Base-by-base conservation (phyloP, 352 stramenopile species). In the Blastocystis sp. region DNA sequence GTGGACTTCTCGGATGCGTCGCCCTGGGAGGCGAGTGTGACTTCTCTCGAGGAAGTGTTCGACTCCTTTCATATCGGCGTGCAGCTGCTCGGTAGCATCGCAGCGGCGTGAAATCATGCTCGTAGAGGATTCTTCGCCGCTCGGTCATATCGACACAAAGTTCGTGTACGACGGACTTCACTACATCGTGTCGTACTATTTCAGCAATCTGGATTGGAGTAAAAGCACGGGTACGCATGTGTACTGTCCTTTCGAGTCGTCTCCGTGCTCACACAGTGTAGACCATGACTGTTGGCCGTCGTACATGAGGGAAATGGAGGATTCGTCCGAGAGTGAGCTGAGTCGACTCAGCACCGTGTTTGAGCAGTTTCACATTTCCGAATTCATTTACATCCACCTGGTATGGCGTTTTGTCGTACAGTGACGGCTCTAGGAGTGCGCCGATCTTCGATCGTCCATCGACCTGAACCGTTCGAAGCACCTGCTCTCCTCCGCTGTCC, bases 331-430 rank as follows among this genome's bases (percentile, higher is more conserved):
- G 33, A 26, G 24, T 12, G 26, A 12, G 19, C 21, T 67, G 2
- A 31, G 21, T 39, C 50, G 66, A n/a, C 10, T 69, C 24, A 85
- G 24, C n/a, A 67, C 24, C 3, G 70, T 85, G 12, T 66, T 45
- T n/a, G 31, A 62, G 16, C 24, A 61, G n/a, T 85, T 69, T 55
- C 45, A 62, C 31, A 85, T 85, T 31, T 85, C 74, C 19, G 74
- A 85, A 29, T 85, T 67, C 29, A 85, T 85, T 16, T 85, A 67
- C 33, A 85, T 85, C 26, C 74, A 69, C 24, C 61, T 85, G 29
- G 74, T 85, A 85, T 62, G 21, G 3, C 26, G 51, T 31, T 45
- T 69, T 24, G 33, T 2, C 33, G 0, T 37, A 31, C 16, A n/a
- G 39, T 24, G 21, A 69, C 35, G 6, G 4, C 50, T 24, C 3